These are phyloP conservation scores for Bonia amplexicaulis DNA, from an alignment of 176 grass and related monocot species.

Conservation along the genomic window DNA sequence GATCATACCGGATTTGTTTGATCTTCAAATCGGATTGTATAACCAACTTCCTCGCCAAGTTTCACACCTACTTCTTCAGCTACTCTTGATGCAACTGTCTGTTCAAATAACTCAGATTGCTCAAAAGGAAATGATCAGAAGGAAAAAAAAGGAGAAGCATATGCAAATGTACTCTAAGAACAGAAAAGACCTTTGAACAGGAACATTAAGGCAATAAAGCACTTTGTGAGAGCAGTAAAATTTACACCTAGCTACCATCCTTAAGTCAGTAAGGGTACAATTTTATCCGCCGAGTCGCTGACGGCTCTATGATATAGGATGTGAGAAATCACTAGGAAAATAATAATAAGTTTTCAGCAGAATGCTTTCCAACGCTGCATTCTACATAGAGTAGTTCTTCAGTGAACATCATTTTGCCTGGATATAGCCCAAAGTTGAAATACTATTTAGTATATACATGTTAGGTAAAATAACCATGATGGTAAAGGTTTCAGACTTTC, in stretches of 20 bases:
- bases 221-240: background rate
- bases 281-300: background rate
- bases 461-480: background rate
- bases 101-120: constrained; percentile 40
- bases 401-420: background rate
- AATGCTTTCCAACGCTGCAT: background rate
- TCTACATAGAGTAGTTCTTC: background rate
- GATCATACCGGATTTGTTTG: constrained; percentile 79
- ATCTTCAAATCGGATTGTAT: constrained; percentile 96
- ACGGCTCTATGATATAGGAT: constrained; percentile 3
- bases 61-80: constrained; percentile 87
- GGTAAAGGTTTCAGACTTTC: background rate
- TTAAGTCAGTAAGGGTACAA: background rate
- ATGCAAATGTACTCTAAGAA: background rate
- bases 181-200: background rate
- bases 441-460: background rate
- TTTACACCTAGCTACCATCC: background rate
- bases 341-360: constrained; percentile 1
- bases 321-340: background rate
- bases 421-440: background rate
- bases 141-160: constrained; percentile 1
- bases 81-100: constrained; percentile 87
- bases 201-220: background rate
- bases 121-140: constrained; percentile 3
- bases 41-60: constrained; percentile 96